Conservation (phyloP, 306 rosid genomes). For the Rubus idaeus region DNA sequence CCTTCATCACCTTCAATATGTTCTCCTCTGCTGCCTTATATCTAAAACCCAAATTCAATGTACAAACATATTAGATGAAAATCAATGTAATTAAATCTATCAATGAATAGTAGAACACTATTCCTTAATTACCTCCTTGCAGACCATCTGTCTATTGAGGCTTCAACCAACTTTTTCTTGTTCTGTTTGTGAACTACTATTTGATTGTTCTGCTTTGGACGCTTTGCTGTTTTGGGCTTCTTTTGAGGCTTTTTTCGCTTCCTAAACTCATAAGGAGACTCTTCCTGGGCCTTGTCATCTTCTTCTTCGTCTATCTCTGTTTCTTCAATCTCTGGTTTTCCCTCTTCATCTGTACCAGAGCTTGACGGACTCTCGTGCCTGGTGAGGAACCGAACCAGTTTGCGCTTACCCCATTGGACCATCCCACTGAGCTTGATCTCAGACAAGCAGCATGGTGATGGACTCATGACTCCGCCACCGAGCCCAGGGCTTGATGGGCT, state of each 20-base stretch:
- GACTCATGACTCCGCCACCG: no score
- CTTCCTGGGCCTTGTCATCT: neutral
- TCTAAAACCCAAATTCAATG: constrained; percentile 34
- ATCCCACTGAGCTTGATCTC: constrained; percentile 59
- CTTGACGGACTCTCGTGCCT: constrained; percentile 34
- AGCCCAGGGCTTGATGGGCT: constrained; percentile 11
- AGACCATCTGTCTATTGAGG: constrained; percentile 50
- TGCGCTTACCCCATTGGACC: constrained; percentile 79
- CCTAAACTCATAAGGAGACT: constrained; percentile 6
- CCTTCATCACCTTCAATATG: constrained; percentile 76
- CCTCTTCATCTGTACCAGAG: neutral
- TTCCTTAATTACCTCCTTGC: constrained; percentile 35
- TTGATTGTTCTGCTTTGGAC: constrained; percentile 31
- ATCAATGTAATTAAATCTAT: neutral
- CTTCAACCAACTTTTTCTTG: constrained; percentile 38
- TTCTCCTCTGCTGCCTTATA: constrained; percentile 72
- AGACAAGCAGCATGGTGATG: constrained; percentile 45
- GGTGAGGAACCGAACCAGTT: constrained; percentile 52
- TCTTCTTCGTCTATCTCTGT: constrained; percentile 20
- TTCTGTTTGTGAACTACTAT: constrained; percentile 23
- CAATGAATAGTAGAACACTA: no score
- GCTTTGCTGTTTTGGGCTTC: constrained; percentile 20
- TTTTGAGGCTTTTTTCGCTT: constrained; percentile 27
- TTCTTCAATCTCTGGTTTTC: constrained; percentile 12
- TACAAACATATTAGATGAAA: neutral